Conservation (phyloP, 441 rosid genomes). For the Gossypium armourianum region DNA sequence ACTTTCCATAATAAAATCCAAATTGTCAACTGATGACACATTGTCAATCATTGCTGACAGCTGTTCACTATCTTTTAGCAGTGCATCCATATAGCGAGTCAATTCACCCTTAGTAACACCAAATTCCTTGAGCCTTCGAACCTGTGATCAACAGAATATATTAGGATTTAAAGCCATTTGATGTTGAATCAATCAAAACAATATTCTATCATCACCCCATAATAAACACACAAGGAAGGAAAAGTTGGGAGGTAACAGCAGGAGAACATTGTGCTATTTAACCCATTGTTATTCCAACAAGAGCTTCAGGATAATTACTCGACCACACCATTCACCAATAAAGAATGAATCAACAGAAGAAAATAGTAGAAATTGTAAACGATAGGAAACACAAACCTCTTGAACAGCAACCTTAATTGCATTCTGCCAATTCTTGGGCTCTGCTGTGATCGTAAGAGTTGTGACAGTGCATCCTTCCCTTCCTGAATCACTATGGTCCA, state of each 20-base stretch:
- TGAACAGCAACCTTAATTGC: conserved; percentile 93
- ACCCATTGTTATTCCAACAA: neutral
- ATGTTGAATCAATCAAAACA: neutral
- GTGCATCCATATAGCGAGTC: conserved; percentile 93
- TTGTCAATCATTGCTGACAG: conserved; percentile 95
- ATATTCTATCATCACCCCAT: neutral
- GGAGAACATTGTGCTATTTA: neutral
- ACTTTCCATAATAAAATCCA: conserved; percentile 96
- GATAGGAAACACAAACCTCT: conserved; percentile 52
- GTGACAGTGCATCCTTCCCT: conserved; percentile 99
- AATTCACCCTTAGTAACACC: conserved; percentile 97
- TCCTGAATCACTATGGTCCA: conserved; percentile 99
- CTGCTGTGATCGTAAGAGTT: conserved; percentile 95
- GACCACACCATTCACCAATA: conserved; percentile 1
- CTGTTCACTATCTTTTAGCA: conserved; percentile 95
- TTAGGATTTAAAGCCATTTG: conserved; percentile 16
- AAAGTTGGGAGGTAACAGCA: neutral
- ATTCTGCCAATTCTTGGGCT: conserved; percentile 90
- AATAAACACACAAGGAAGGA: conserved; percentile 6
- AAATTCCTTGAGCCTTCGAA: conserved; percentile 93
- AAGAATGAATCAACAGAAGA: conserved; percentile 8
- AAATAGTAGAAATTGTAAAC: conserved; percentile 8
- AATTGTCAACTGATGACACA: conserved; percentile 93
- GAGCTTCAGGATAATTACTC: neutral
- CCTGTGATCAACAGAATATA: conserved; percentile 38